Percentiles rank a stretch among this genome's conserved stretches.
phyloP scores from a whole-genome alignment of 306 rosid species.

The Canavalia ensiformis region DNA sequence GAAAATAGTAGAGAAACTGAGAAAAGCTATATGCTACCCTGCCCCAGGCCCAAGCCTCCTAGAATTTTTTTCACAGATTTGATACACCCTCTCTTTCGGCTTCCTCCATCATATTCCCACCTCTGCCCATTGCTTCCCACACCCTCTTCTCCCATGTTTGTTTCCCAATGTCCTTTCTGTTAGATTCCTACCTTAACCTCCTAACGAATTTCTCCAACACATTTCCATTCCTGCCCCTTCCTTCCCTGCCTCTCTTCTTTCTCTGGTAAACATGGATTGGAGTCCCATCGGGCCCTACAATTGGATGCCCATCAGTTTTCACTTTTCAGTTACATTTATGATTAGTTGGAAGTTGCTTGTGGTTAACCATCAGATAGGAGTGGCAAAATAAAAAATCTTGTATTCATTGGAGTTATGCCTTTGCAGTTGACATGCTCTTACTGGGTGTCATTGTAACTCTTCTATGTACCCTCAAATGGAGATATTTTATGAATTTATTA shows the following conservation, averaged over 20 bases:
- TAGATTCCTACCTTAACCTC: neutral
- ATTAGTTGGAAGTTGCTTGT: conserved; percentile 22
- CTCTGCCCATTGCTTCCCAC: neutral
- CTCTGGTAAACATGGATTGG: neutral
- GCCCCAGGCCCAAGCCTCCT: neutral
- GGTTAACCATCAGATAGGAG: conserved; percentile 31
- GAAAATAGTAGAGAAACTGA: neutral
- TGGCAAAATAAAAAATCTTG: neutral
- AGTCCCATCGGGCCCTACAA: too few relatives aligned
- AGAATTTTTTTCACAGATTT: neutral
- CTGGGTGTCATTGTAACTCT: conserved; percentile 9
- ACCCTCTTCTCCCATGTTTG: neutral
- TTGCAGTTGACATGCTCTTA: conserved; percentile 4
- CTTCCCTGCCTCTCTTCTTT: neutral
- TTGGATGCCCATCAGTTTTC: neutral
- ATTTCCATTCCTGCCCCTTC: neutral
- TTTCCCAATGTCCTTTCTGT: neutral
- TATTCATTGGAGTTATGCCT: conserved; percentile 7
- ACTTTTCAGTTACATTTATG: conserved; percentile 9
- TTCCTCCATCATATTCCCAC: neutral
- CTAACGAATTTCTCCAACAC: conserved; percentile 19
- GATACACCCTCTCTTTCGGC: neutral
- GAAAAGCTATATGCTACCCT: conserved; percentile 25
- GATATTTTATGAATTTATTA: conserved; percentile 16
- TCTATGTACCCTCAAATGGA: conserved; percentile 28